These are phyloP conservation scores for Yamadazyma sp. DNA, from an alignment of 1,139 yeast species.

Conservation along the genomic window DNA sequence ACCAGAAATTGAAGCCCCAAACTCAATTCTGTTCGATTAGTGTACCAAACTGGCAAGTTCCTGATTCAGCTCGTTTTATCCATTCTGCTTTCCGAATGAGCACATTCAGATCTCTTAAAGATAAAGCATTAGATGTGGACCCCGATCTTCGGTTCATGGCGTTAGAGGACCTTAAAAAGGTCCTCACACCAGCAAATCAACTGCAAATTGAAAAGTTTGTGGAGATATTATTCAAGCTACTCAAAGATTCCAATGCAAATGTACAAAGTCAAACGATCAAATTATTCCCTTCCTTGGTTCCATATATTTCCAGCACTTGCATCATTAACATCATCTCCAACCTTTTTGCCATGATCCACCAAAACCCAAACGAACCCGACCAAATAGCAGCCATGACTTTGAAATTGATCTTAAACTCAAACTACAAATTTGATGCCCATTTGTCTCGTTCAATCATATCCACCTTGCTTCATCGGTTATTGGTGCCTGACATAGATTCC, in stretches of 20 bases:
- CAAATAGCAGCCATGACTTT: slow-evolving; percentile 52
- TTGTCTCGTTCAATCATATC: slow-evolving; percentile 25
- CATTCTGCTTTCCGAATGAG: not conserved
- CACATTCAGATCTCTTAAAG: slow-evolving; percentile 32
- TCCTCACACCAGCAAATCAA: slow-evolving; percentile 29
- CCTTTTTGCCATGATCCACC: slow-evolving; percentile 25
- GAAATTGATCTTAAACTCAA: slow-evolving; percentile 53
- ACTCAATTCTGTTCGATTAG: too few species aligned
- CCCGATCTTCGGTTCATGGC: slow-evolving; percentile 90
- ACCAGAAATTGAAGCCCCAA: too few species aligned
- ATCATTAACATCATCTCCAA: slow-evolving; percentile 23
- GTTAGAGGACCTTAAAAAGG: slow-evolving; percentile 65
- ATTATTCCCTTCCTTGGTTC: slow-evolving; percentile 48
- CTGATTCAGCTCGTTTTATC: too few species aligned
- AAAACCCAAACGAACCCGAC: slow-evolving; percentile 19
- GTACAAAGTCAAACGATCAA: slow-evolving; percentile 78
- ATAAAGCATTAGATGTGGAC: slow-evolving; percentile 65
- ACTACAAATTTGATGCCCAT: slow-evolving; percentile 18
- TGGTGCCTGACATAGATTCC: not conserved
- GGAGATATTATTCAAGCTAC: slow-evolving; percentile 49
- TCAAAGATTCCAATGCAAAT: slow-evolving; percentile 69
- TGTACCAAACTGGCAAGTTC: too few species aligned
- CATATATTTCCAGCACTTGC: slow-evolving; percentile 26
- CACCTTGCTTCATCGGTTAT: slow-evolving; percentile 19
- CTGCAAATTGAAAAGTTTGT: slow-evolving; percentile 40